Conservation (phyloP, 306 rosid genomes). For the Parietaria judaica region DNA sequence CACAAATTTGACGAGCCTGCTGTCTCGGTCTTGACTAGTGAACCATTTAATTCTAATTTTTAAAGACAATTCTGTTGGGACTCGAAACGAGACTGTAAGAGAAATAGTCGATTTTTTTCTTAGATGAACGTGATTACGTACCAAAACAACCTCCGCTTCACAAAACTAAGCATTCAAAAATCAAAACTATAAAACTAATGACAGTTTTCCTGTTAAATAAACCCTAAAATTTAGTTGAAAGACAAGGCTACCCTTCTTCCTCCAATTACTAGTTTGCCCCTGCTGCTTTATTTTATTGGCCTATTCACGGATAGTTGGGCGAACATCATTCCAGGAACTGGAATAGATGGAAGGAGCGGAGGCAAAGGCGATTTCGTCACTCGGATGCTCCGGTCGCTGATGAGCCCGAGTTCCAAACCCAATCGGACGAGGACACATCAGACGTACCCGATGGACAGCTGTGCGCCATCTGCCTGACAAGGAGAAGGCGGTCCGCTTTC, state of each 20-base stretch:
- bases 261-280: no score
- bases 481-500: conserved; percentile 82
- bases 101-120: no score
- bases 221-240: no score
- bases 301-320: no score
- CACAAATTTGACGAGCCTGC: not conserved
- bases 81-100: no score
- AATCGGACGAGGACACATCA: conserved; percentile 43
- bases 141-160: no score
- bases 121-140: no score
- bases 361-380: conserved; percentile 44
- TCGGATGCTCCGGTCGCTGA: conserved; percentile 24
- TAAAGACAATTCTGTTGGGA: no score
- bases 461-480: conserved; percentile 73
- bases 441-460: conserved; percentile 66
- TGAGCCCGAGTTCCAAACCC: conserved; percentile 23
- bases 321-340: conserved; percentile 50
- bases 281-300: not conserved
- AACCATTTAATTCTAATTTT: not conserved
- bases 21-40: not conserved
- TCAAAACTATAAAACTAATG: no score
- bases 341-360: conserved; percentile 74
- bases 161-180: no score
- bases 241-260: no score
- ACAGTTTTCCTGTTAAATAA: no score